Evolutionary conservation across 768 basidiomycete species (phyloP).

Genomic region (Mycena belliarum): DNA sequence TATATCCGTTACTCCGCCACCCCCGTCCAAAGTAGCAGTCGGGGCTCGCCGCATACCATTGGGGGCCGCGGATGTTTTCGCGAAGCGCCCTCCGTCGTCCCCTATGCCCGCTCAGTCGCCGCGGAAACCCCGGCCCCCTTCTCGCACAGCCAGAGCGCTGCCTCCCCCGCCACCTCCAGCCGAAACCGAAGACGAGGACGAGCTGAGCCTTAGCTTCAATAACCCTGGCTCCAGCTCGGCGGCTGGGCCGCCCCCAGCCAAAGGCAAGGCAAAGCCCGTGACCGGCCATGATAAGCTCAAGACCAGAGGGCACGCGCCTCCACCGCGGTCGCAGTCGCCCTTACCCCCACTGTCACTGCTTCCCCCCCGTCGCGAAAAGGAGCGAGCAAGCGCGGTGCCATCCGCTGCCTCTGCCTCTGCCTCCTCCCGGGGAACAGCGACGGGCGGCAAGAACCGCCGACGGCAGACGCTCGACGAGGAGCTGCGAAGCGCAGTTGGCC

Average conservation of each 20-base stretch:
- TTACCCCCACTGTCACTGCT: conserved; percentile 4
- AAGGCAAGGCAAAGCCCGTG: conserved; percentile 5
- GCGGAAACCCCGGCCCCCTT: conserved; percentile 58
- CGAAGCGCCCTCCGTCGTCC: conserved; percentile 62
- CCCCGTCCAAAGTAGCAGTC: conserved; percentile 5
- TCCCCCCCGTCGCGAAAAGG: not conserved
- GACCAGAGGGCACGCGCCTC: conserved; percentile 9
- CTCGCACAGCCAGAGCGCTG: conserved; percentile 41
- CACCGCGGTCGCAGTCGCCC: conserved; percentile 13
- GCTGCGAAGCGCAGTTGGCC: conserved; percentile 44
- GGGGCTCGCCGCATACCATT: conserved; percentile 1
- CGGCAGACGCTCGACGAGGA: conserved; percentile 71
- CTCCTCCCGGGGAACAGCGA: conserved; percentile 14
- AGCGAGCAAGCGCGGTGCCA: conserved; percentile 5
- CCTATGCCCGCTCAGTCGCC: conserved; percentile 61
- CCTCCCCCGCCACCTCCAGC: conserved; percentile 29
- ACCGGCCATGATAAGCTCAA: conserved; percentile 1
- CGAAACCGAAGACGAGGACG: conserved; percentile 26
- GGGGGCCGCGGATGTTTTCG: conserved; percentile 44
- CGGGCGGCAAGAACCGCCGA: conserved; percentile 25
- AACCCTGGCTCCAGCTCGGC: not conserved
- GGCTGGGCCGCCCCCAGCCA: not conserved
- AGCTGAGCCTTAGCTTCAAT: conserved; percentile 17
- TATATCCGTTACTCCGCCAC: conserved; percentile 19
- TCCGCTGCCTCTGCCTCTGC: conserved; percentile 14